A percentile compares a stretch with the other conserved stretches of the same genome.
These are phyloP conservation scores for Smittium culicis DNA, from an alignment of 371 early-diverging fungal genomes.

Conservation along the genomic window DNA sequence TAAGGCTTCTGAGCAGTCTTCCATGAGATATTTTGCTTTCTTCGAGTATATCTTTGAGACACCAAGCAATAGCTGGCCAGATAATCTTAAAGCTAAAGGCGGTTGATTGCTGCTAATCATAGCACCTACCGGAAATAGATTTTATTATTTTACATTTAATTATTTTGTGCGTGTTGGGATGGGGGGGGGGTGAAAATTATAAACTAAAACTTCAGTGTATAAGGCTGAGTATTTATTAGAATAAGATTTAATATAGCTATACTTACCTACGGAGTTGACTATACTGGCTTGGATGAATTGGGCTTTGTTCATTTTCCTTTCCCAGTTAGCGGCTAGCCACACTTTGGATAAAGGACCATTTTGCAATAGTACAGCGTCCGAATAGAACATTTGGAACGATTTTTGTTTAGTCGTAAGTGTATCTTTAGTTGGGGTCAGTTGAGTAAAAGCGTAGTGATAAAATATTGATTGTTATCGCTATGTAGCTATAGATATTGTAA, in stretches of 20 bases:
- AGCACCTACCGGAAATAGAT: conserved; percentile 47
- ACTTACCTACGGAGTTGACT: conserved; percentile 50
- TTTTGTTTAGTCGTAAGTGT: no score
- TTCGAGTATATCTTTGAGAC: conserved; percentile 91
- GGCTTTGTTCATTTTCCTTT: conserved; percentile 85
- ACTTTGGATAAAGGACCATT: conserved; percentile 90
- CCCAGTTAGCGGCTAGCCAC: conserved; percentile 97
- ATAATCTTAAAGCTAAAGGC: conserved; percentile 82
- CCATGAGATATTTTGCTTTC: conserved; percentile 89
- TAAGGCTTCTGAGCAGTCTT: conserved; percentile 94
- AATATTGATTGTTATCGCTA: no score
- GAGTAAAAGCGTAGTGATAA: no score
- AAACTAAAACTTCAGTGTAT: no score
- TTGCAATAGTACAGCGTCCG: conserved; percentile 59
- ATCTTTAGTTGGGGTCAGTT: no score
- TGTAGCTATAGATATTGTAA: no score
- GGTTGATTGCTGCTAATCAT: conserved; percentile 67
- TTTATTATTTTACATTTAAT: no score
- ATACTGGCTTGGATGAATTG: conserved; percentile 87
- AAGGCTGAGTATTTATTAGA: no score
- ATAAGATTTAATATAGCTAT: conserved; percentile 31
- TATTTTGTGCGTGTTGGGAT: no score
- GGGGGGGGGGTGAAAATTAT: no score
- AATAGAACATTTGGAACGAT: conserved; percentile 69
- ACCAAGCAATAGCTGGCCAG: conserved; percentile 93